Evolutionary conservation across 169 alveolate genomes (phyloP), one percentile per base, ranked within the genome.

Genomic region (Nephromyces sp.): DNA sequence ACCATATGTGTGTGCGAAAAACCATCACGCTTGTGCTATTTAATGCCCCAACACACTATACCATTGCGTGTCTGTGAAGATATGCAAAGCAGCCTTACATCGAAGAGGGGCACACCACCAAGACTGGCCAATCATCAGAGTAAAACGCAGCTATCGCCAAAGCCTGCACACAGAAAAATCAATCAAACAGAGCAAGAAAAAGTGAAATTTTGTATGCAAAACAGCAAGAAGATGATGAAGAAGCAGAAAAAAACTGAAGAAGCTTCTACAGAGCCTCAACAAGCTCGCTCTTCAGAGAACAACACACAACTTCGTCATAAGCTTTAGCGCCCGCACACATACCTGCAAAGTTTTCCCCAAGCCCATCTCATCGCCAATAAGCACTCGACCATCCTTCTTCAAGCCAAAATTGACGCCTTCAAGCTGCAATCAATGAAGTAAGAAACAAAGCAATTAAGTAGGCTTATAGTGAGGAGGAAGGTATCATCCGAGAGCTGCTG

Each of bases 281-380:
- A 15, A 43, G 15, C n/a, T 15, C 15, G 57, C 57, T 43, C n/a
- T 15, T 15, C 3, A 6, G 1, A 30, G 15, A 15, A 43, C 15
- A 15, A 15, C n/a, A 15, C n/a, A 15, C 15, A 43, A 43, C 57
- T 15, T 15, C 15, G 15, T 15, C 15, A 43, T 15, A 43, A 43
- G 15, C 15, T 43, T 15, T 43, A 15, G 15, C 15, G 15, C n/a
- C 57, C n/a, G n/a, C 22, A 21, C 30, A 5, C 27, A 3, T 51
- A 28, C 98, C 82, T 95, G 96, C 0, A 95, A 81, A 1, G 99
- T 94, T 78, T 97, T 97, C 34, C 99, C 99, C 5, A 97, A 93
- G 0, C 99, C 99, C 99, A 95, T 95, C 77, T 95, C 98, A 78
- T 92, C 99, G 1, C 98, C 99, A 6, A 96, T 87, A 63, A 96